Percentiles rank a stretch among this genome's conserved stretches.
Conservation (phyloP, 2,329 filamentous ascomycete genomes). For the Neonectria ditissima region DNA sequence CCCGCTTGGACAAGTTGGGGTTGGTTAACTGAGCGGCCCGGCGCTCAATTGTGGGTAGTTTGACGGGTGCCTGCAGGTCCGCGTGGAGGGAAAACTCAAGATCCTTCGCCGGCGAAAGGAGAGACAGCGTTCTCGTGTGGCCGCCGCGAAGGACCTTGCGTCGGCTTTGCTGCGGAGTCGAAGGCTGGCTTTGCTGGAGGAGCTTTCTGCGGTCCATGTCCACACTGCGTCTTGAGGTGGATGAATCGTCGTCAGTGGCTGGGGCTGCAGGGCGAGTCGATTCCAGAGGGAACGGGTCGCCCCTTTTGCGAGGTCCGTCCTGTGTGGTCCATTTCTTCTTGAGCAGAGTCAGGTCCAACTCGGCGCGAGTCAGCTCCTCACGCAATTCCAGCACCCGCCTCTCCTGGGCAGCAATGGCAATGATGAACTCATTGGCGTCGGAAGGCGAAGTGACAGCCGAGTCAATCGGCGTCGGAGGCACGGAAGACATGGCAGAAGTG, state of each 20-base stretch:
- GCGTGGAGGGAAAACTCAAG: conserved; percentile 58
- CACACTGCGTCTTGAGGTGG: conserved; percentile 54
- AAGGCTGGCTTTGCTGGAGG: conserved; percentile 62
- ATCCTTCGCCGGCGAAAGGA: conserved; percentile 77
- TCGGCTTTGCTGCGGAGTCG: conserved; percentile 56
- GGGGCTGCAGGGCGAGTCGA: conserved; percentile 58
- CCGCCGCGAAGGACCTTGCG: conserved; percentile 77
- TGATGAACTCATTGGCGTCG: conserved; percentile 79
- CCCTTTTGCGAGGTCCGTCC: conserved; percentile 81
- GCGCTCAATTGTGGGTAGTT: conserved; percentile 46
- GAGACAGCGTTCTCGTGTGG: conserved; percentile 76
- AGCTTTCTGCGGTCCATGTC: conserved; percentile 82
- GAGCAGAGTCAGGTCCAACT: conserved; percentile 78
- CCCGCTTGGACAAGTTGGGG: conserved; percentile 63
- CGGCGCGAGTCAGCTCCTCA: conserved; percentile 88
- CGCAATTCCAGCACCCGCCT: conserved; percentile 88
- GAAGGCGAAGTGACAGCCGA: conserved; percentile 58
- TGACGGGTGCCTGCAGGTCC: conserved; percentile 47
- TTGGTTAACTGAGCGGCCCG: conserved; percentile 52
- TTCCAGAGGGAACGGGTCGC: conserved; percentile 69
- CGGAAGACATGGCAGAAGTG: conserved; percentile 54
- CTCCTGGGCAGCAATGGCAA: conserved; percentile 92
- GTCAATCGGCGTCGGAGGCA: conserved; percentile 64
- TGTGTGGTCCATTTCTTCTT: conserved; percentile 87
- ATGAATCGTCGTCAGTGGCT: conserved; percentile 49